Conservation (phyloP, 441 rosid genomes). For the Euphorbia schlechtendalii region DNA sequence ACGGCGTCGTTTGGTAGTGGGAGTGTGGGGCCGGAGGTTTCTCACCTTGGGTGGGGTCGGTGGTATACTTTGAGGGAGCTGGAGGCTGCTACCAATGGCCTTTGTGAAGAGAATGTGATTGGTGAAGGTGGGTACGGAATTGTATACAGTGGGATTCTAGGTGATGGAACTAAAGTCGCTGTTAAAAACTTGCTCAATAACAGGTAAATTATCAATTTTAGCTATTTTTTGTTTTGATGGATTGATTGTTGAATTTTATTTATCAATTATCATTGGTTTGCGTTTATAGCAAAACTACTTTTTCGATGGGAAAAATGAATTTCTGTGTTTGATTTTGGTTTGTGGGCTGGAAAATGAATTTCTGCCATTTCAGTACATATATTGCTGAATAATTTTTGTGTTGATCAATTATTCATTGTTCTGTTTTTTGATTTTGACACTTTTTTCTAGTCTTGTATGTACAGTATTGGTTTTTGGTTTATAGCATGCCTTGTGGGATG, state of each 20-base stretch:
- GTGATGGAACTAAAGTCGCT: slow-evolving; percentile 72
- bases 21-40: slow-evolving; percentile 77
- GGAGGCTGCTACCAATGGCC: slow-evolving; percentile 73
- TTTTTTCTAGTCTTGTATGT: slow-evolving; percentile 25
- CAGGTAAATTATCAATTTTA: slow-evolving; percentile 34
- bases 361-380: no score
- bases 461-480: slow-evolving; percentile 26
- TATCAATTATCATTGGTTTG: slow-evolving; percentile 1
- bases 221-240: neutral
- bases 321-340: neutral
- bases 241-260: slow-evolving; percentile 7
- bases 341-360: neutral
- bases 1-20: slow-evolving; percentile 78
- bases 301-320: neutral
- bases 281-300: neutral
- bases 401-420: slow-evolving; percentile 6
- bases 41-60: slow-evolving; percentile 95
- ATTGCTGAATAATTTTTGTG: no score
- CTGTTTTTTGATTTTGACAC: neutral
- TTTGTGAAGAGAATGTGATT: slow-evolving; percentile 80
- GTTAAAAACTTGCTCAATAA: slow-evolving; percentile 89
- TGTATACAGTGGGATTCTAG: slow-evolving; percentile 68
- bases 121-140: slow-evolving; percentile 99
- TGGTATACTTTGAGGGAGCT: slow-evolving; percentile 91
- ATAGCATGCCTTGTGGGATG: slow-evolving; percentile 17